Evolutionary conservation across 2,329 filamentous ascomycete genomes (phyloP).

Genomic region (Fusarium odoratissimum): DNA sequence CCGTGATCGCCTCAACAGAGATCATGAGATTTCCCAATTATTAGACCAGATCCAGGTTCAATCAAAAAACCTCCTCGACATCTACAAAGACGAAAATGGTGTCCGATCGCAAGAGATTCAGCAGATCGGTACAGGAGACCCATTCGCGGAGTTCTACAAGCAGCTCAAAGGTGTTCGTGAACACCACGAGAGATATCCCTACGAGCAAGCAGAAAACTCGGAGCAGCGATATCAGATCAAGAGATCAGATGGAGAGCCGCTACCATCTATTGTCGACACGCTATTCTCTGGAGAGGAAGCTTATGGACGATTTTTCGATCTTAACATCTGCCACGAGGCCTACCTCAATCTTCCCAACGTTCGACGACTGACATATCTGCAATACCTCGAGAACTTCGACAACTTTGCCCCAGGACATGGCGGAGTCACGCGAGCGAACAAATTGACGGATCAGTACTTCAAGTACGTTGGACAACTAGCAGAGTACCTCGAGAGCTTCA

Average conservation of each 20-base stretch:
- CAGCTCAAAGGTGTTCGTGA: constrained; percentile 84
- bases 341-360: constrained; percentile 91
- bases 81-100: constrained; percentile 85
- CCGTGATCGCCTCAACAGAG: constrained; percentile 86
- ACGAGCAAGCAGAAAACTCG: constrained; percentile 94
- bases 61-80: constrained; percentile 80
- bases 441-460: constrained; percentile 93
- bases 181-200: constrained; percentile 91
- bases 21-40: constrained; percentile 91
- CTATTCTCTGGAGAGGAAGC: constrained; percentile 97
- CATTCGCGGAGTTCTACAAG: constrained; percentile 91
- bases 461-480: constrained; percentile 84
- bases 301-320: constrained; percentile 91
- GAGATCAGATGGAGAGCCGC: constrained; percentile 71
- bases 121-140: constrained; percentile 83
- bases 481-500: constrained; percentile 87
- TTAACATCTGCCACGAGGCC: constrained; percentile 84
- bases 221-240: constrained; percentile 88
- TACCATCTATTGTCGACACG: constrained; percentile 79
- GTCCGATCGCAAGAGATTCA: constrained; percentile 83
- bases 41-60: constrained; percentile 89
- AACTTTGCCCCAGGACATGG: constrained; percentile 80
- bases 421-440: constrained; percentile 81
- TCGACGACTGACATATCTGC: constrained; percentile 87
- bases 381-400: constrained; percentile 94